Conservation (phyloP, 2,329 filamentous ascomycete species). For the Lasiodiplodia sp. region DNA sequence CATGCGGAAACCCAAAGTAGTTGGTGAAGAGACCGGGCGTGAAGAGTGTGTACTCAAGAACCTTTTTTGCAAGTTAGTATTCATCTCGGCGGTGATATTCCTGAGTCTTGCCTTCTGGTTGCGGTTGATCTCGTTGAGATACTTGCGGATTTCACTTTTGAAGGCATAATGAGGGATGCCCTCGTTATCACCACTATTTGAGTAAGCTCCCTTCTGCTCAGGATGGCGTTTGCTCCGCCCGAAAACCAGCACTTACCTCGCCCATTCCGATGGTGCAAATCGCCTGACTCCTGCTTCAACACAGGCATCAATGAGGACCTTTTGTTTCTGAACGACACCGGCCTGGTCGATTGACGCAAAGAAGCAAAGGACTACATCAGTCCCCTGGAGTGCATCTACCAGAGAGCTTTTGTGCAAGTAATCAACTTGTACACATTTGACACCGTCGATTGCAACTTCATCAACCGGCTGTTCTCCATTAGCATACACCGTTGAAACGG, state of each 20-base stretch:
- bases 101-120: conserved; percentile 40
- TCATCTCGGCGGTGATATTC: too few relatives aligned
- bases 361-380: conserved; percentile 64
- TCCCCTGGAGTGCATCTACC: conserved; percentile 50
- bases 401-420: conserved; percentile 55
- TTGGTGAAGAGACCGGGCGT: conserved; percentile 63
- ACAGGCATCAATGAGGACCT: conserved; percentile 50
- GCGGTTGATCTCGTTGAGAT: conserved; percentile 61
- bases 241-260: conserved; percentile 45
- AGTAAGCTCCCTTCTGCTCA: too few relatives aligned
- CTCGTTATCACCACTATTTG: neutral
- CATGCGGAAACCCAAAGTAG: conserved; percentile 61
- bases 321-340: conserved; percentile 37
- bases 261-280: conserved; percentile 42
- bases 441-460: conserved; percentile 33
- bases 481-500: neutral
- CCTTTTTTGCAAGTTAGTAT: neutral
- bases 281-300: conserved; percentile 46
- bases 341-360: conserved; percentile 41
- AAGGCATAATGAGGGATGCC: conserved; percentile 58
- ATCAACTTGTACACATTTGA: conserved; percentile 53
- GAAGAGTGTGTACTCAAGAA: conserved; percentile 64
- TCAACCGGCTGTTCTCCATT: conserved; percentile 30
- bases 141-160: conserved; percentile 59
- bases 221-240: too few relatives aligned